A percentile compares a stretch with the other conserved stretches of the same genome.
These are phyloP conservation scores for Suaeda aralocaspica DNA, from an alignment of 148 eudicot species.

Conservation along the genomic window DNA sequence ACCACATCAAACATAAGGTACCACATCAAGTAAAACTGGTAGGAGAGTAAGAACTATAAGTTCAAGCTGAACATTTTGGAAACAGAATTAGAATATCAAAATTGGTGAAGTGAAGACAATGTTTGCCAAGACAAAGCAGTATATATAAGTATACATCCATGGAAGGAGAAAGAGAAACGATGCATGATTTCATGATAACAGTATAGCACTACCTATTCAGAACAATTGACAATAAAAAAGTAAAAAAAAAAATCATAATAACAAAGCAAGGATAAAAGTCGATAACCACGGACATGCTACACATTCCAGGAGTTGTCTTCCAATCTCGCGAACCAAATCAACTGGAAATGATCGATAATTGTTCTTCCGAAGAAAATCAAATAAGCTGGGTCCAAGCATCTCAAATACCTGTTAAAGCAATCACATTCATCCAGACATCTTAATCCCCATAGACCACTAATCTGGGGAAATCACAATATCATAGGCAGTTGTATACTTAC, in stretches of 20 bases:
- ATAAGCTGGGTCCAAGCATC: conserved; percentile 99
- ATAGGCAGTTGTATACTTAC: conserved; percentile 66
- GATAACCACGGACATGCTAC: conserved; percentile 92
- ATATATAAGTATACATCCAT: not conserved
- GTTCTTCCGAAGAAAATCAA: conserved; percentile 98
- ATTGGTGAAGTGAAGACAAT: not conserved
- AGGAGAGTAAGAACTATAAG: not conserved
- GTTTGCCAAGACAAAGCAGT: conserved; percentile 2
- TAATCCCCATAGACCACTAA: conserved; percentile 52
- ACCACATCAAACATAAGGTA: conserved; percentile 25
- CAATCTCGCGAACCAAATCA: conserved; percentile 98
- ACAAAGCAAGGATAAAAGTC: conserved; percentile 23
- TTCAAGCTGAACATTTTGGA: not conserved
- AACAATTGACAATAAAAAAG: not conserved
- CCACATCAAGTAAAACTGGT: not conserved
- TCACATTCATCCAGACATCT: conserved; percentile 56
- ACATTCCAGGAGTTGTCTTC: conserved; percentile 94
- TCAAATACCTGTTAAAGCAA: conserved; percentile 96
- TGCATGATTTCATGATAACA: not conserved
- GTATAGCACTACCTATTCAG: not conserved
- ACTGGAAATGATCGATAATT: conserved; percentile 97
- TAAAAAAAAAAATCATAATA: not conserved
- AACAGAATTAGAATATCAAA: conserved; percentile 1
- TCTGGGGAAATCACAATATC: conserved; percentile 47
- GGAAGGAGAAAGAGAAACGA: not conserved